Base-by-base conservation (phyloP, 768 basidiomycete genomes). In the Holtermanniella nyarrowii region DNA sequence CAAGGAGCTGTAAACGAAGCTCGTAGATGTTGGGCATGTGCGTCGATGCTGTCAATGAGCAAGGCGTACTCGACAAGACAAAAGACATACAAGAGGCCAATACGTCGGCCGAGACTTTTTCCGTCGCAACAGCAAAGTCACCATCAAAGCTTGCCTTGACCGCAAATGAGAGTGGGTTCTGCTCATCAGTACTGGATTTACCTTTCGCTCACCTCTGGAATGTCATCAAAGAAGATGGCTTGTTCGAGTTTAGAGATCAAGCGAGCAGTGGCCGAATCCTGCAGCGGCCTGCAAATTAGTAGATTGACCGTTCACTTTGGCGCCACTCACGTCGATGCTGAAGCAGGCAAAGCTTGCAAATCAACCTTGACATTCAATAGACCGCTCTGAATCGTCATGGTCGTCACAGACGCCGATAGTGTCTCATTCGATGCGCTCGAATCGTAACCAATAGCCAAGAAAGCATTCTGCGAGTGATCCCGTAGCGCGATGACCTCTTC, bases 1-100 rank as follows among this genome's bases (percentile, higher is more conserved):
- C 81, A 3, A 77, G 77, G 57, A 96, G 71, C 64, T 91, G 89
- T 1, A 82, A 77, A 14, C 81, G 81, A 40, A 93, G 74, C 66
- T 95, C 90, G 60, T 86, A 84, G 55, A 84, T 85, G 7, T 80
- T 76, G 73, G 45, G 89, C 81, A 57, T 86, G 76, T 69, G 82
- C 76, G 23, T 76, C 58, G 74, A 88, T 81, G 84, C 66, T 68
- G 56, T 37, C 14, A n/a, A n/a, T n/a, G n/a, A n/a, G n/a, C n/a
- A n/a, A n/a, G n/a, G n/a, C n/a, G 14, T 12, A 41, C 42, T n/a
- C 20, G n/a, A 42, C 22, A 22, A 48, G 12, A 44, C 44, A 12
- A n/a, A 21, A 26, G n/a, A 50, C 74, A 49, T 44, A 88, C 88
- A 80, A 50, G 87, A 91, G 52, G 80, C 76, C 7, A 93, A 72